Conservation (phyloP, 768 basidiomycete species). For the Phaeotremella fagi region DNA sequence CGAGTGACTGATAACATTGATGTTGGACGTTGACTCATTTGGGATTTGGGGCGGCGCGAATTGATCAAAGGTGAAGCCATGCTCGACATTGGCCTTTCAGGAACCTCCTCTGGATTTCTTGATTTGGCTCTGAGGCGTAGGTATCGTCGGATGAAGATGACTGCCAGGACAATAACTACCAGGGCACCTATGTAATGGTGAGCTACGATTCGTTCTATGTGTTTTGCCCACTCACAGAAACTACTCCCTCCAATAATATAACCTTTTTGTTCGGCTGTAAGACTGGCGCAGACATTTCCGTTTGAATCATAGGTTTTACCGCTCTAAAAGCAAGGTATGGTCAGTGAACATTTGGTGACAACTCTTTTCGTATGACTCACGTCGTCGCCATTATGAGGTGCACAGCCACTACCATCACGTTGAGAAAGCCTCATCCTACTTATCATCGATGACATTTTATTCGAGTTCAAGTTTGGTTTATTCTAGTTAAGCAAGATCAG, state of each 20-base stretch:
- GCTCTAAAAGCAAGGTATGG: too few species aligned
- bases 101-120: neutral
- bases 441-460: too few species aligned
- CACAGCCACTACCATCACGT: neutral
- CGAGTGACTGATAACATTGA: conserved; percentile 2
- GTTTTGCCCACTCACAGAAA: conserved; percentile 12
- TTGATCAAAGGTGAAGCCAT: conserved; percentile 17
- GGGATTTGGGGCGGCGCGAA: neutral
- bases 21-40: conserved; percentile 1
- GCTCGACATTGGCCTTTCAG: conserved; percentile 16
- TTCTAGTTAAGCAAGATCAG: too few species aligned
- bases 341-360: too few species aligned
- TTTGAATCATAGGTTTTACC: conserved; percentile 20
- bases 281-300: conserved; percentile 16
- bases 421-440: too few species aligned
- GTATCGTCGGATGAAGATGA: conserved; percentile 2
- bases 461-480: too few species aligned
- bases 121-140: conserved; percentile 2
- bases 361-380: conserved; percentile 15
- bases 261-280: conserved; percentile 18
- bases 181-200: conserved; percentile 5
- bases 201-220: neutral
- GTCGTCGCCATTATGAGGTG: neutral
- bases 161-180: conserved; percentile 10
- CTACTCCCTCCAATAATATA: conserved; percentile 16